Base-by-base conservation (phyloP, 257 asterid genomes). In the Solanum ossicruentum region DNA sequence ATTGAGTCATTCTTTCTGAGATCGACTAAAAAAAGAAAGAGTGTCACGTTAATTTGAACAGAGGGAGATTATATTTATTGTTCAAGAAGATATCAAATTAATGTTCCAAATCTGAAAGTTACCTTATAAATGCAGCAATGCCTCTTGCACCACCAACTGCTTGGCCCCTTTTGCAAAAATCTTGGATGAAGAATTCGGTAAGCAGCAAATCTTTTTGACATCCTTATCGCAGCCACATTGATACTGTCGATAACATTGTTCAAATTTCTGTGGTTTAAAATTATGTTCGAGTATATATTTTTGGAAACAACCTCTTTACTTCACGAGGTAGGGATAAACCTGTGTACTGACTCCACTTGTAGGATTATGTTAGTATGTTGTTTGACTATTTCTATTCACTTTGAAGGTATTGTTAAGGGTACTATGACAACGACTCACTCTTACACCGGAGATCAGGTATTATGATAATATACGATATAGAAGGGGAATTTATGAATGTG, bases 351-450 rank as follows among this genome's bases (percentile, higher is more conserved):
- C 36, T 8, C 6, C 69, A 61, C 69, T 11, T 23, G 69, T 61
- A 61, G 43, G 20, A 26, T 63, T 26, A 63, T 17, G 0, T 18
- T 63, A 20, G 5, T 23, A 63, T 63, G 70, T 23, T 23, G 10
- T 52, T 47, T 49, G 78, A 36, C 10, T 10, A 66, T 83, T 78
- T 15, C n/a, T 69, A 1, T 84, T 78, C 23, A 26, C 41, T 87
- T 84, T 87, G 87, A 90, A 94, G 99, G 99, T 72, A 96, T 96
- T 85, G 98, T 92, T 73, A 96, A 96, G 93, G 99, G 98, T 43
- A 96, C 98, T 15, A 96, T 96, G 99, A 96, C 99, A 69, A 96
- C 99, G 73, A 96, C 99, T 11, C 98, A 94, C 89, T 96, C 99
- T 17, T 96, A 96, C 94, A 96, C 99, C 7, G 98, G 99, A 55